A percentile compares a stretch with the other conserved stretches of the same genome.
Conservation (phyloP, 1,284 basidiomycete genomes). For the Tilletia setariae region DNA sequence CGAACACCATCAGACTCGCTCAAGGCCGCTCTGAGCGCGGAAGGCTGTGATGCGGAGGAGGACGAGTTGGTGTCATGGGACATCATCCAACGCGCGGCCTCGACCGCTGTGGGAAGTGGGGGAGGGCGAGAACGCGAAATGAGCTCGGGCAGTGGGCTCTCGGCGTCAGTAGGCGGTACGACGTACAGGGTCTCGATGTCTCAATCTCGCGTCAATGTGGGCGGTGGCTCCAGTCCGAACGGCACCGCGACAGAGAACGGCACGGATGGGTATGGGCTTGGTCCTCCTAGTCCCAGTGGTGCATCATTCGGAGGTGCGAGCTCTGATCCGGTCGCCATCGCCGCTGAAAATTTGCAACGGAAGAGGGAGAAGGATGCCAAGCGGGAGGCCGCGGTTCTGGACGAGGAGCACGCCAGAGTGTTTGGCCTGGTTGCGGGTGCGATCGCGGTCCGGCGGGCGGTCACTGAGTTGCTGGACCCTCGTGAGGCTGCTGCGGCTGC, state of each 20-base stretch:
- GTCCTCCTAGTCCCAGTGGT: too few relatives aligned
- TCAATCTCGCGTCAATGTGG: neutral
- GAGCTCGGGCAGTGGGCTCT: constrained; percentile 27
- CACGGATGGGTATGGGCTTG: neutral
- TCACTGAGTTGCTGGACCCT: constrained; percentile 16
- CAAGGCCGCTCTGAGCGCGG: constrained; percentile 30
- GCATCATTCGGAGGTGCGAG: neutral
- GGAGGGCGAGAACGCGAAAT: constrained; percentile 22
- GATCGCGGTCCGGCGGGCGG: neutral
- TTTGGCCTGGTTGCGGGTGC: constrained; percentile 26
- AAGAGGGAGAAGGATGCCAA: constrained; percentile 6
- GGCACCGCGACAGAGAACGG: neutral
- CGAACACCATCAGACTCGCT: constrained; percentile 29
- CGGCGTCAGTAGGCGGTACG: neutral
- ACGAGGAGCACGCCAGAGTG: constrained; percentile 37
- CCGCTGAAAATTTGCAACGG: constrained; percentile 4
- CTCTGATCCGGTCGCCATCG: constrained; percentile 12
- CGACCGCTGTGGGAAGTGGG: neutral
- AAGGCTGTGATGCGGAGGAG: constrained; percentile 17
- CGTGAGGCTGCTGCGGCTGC: neutral
- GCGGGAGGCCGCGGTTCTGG: constrained; percentile 26
- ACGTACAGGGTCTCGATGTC: constrained; percentile 14
- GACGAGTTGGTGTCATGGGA: constrained; percentile 20
- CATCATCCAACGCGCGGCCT: constrained; percentile 2
- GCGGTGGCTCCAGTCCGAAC: neutral